These are phyloP conservation scores for Russula brevipes DNA, from an alignment of 768 basidiomycete genomes.

Conservation along the genomic window DNA sequence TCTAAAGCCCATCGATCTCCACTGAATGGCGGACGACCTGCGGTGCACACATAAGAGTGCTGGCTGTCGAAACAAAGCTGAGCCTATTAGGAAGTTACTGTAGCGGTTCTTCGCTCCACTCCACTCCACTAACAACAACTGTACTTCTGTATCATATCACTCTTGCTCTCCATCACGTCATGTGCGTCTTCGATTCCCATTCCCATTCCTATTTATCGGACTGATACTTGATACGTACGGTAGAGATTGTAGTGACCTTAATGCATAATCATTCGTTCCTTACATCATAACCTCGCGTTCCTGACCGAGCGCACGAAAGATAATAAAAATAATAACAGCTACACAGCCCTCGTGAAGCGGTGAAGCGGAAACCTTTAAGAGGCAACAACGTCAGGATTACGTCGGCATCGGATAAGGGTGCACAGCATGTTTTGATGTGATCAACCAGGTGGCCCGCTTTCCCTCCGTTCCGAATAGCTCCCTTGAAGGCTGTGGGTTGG, in stretches of 20 bases:
- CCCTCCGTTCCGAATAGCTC: neutral
- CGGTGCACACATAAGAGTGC: neutral
- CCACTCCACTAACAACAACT: slow-evolving; percentile 4
- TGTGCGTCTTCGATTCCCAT: neutral
- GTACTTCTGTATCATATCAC: slow-evolving; percentile 20
- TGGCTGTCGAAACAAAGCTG: neutral
- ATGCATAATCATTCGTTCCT: neutral
- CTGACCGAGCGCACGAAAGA: neutral
- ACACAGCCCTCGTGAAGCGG: no score
- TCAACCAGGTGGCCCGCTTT: neutral
- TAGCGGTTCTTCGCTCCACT: neutral
- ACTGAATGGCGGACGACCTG: neutral
- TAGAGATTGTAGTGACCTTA: neutral
- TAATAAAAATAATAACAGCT: no score
- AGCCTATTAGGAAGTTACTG: neutral
- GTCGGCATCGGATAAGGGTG: neutral
- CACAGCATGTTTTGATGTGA: neutral
- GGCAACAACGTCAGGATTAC: neutral
- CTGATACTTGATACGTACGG: slow-evolving; percentile 1
- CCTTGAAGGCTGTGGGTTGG: no score
- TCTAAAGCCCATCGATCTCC: neutral
- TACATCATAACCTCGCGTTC: no score
- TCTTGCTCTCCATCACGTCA: slow-evolving; percentile 4
- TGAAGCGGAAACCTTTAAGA: neutral
- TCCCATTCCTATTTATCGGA: neutral